phyloP scores from a whole-genome alignment of 805 yeast species.

The Saturnispora bothae region DNA sequence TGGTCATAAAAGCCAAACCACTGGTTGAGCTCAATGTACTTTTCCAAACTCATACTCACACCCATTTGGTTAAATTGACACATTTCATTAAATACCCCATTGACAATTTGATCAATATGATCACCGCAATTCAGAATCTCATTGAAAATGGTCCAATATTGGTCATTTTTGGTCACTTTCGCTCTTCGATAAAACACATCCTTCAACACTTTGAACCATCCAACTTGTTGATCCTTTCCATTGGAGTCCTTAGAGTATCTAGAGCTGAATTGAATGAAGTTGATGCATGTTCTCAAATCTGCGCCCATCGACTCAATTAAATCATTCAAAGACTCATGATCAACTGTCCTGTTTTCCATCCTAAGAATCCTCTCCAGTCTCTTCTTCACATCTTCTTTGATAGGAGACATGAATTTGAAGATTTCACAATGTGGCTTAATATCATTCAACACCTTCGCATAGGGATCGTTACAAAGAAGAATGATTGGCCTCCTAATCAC shows the following conservation, averaged over 20 bases:
- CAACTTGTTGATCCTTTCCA: slow-evolving; percentile 47
- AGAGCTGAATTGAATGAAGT: slow-evolving; percentile 60
- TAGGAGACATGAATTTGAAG: slow-evolving; percentile 52
- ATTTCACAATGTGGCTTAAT: slow-evolving; percentile 67
- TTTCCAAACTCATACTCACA: slow-evolving; percentile 37
- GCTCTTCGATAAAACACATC: slow-evolving; percentile 47
- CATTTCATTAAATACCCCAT: slow-evolving; percentile 60
- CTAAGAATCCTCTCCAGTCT: slow-evolving; percentile 43
- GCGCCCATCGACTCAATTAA: slow-evolving; percentile 64
- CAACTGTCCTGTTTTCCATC: slow-evolving; percentile 37
- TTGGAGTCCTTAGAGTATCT: background rate
- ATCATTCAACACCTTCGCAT: slow-evolving; percentile 62
- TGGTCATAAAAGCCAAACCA: slow-evolving; percentile 19
- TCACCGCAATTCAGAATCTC: slow-evolving; percentile 37
- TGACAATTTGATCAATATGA: slow-evolving; percentile 51
- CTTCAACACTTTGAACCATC: slow-evolving; percentile 61
- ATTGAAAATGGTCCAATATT: slow-evolving; percentile 28
- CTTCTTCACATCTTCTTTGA: slow-evolving; percentile 34
- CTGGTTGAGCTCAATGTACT: slow-evolving; percentile 26
- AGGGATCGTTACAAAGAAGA: slow-evolving; percentile 84
- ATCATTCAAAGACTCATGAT: slow-evolving; percentile 46
- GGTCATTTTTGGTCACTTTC: slow-evolving; percentile 34
- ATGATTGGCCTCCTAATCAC: slow-evolving; percentile 73
- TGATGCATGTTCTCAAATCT: slow-evolving; percentile 79
- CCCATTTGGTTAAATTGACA: no score